phyloP scores from a whole-genome alignment of 257 asterid species.

The Jacaranda mimosifolia region DNA sequence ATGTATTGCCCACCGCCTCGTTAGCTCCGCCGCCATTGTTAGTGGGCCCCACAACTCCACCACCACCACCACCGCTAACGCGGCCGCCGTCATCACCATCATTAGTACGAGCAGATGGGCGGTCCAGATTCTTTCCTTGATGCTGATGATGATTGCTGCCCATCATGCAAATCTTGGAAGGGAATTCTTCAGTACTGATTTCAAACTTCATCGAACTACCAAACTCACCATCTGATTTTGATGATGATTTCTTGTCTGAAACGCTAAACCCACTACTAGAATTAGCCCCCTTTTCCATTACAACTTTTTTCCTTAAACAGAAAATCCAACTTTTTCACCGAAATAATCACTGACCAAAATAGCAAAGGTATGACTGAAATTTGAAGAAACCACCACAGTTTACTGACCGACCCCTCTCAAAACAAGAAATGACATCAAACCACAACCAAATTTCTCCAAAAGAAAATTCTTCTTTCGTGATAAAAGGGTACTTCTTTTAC shows the following conservation, averaged over 20 bases:
- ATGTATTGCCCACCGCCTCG: constrained; percentile 51
- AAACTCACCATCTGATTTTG: constrained; percentile 10
- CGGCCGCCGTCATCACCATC: constrained; percentile 27
- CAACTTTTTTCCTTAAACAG: constrained; percentile 47
- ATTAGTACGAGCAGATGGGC: constrained; percentile 26
- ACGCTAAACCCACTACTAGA: constrained; percentile 30
- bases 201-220: constrained; percentile 28
- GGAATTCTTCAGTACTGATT: constrained; percentile 36
- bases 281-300: constrained; percentile 47
- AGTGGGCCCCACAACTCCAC: constrained; percentile 47
- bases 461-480: background rate
- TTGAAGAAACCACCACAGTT: background rate
- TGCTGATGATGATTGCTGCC: constrained; percentile 12
- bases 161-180: constrained; percentile 35
- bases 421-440: background rate
- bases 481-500: background rate
- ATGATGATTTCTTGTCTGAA: constrained; percentile 37
- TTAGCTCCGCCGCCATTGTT: constrained; percentile 56
- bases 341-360: constrained; percentile 33
- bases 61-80: constrained; percentile 16
- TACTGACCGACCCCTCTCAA: too few species aligned
- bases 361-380: constrained; percentile 7
- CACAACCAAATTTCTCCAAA: background rate
- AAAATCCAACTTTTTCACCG: constrained; percentile 38
- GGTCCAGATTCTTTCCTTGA: constrained; percentile 43